These are phyloP conservation scores for Metarhizium humberi DNA, from an alignment of 2,329 filamentous ascomycete species.

Conservation along the genomic window DNA sequence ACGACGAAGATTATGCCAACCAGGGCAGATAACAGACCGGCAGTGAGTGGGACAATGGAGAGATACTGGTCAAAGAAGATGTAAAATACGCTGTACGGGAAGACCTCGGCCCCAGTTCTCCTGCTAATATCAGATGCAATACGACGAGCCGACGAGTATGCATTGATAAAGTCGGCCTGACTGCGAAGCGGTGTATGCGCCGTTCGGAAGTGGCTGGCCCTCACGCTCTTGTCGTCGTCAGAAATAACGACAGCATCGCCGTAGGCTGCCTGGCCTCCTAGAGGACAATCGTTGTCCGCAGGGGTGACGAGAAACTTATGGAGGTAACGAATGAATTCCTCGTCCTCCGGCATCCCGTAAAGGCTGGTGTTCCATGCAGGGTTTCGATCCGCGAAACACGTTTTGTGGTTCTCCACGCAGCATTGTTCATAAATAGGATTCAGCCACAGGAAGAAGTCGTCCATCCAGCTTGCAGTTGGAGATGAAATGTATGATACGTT, in stretches of 20 bases:
- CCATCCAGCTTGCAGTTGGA: conserved; percentile 88
- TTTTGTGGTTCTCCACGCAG: conserved; percentile 60
- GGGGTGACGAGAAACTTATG: conserved; percentile 73
- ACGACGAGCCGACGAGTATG: conserved; percentile 80
- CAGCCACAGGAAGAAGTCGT: conserved; percentile 95
- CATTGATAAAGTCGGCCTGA: conserved; percentile 86
- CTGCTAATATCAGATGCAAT: conserved; percentile 69
- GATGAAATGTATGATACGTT: conserved; percentile 82
- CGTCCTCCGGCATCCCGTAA: conserved; percentile 80
- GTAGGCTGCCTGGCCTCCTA: conserved; percentile 84
- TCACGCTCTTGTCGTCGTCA: conserved; percentile 53
- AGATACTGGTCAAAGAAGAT: conserved; percentile 99
- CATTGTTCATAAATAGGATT: conserved; percentile 67
- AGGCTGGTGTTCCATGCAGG: conserved; percentile 87
- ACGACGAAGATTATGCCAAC: conserved; percentile 79
- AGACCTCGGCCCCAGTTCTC: conserved; percentile 70
- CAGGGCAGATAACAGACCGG: conserved; percentile 69
- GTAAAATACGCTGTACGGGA: conserved; percentile 96
- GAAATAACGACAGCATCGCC: conserved; percentile 76
- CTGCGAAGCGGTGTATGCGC: conserved; percentile 78
- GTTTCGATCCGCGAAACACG: conserved; percentile 70
- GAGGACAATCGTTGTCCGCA: conserved; percentile 73
- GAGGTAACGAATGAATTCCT: conserved; percentile 84
- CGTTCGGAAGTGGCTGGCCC: conserved; percentile 85
- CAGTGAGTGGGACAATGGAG: conserved; percentile 71